Evolutionary conservation across 1,284 basidiomycete genomes (phyloP).

Genomic region (Entoloma clypeatum): DNA sequence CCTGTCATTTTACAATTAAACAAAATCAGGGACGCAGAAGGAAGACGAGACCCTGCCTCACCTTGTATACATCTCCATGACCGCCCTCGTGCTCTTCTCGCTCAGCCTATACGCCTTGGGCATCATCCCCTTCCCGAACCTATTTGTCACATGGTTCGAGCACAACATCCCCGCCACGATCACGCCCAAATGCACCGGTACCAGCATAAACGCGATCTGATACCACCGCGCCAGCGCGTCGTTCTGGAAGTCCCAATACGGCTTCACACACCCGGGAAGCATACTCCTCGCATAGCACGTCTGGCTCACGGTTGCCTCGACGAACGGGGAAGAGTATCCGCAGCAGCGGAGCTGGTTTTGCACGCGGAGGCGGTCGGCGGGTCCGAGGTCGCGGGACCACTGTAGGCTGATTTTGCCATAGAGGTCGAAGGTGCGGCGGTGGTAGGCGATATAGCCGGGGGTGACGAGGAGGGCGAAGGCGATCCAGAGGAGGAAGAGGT

Average conservation of each 20-base stretch:
- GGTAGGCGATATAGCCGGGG: constrained; percentile 71
- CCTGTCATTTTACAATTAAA: too few species aligned
- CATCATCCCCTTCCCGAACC: constrained; percentile 77
- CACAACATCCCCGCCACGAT: constrained; percentile 58
- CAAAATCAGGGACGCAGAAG: too few species aligned
- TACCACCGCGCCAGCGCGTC: constrained; percentile 54
- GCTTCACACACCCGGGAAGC: constrained; percentile 61
- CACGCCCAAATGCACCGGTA: constrained; percentile 52
- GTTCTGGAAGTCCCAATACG: constrained; percentile 52
- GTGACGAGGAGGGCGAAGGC: constrained; percentile 58
- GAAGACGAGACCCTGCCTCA: too few species aligned
- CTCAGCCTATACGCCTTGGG: constrained; percentile 68
- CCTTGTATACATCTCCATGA: constrained; percentile 70
- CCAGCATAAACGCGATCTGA: constrained; percentile 51
- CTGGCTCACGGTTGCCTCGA: constrained; percentile 62
- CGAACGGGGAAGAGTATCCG: constrained; percentile 66
- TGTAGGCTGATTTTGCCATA: constrained; percentile 70
- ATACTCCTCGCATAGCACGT: constrained; percentile 62
- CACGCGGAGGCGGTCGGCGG: constrained; percentile 50
- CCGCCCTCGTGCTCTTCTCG: constrained; percentile 61
- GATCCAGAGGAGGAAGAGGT: constrained; percentile 63
- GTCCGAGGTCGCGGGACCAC: constrained; percentile 57
- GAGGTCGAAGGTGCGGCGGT: constrained; percentile 63
- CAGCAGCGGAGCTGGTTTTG: constrained; percentile 67
- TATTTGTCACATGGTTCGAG: constrained; percentile 70